phyloP scores from a whole-genome alignment of 345 rosid genomes.

The Camelina sativa region DNA sequence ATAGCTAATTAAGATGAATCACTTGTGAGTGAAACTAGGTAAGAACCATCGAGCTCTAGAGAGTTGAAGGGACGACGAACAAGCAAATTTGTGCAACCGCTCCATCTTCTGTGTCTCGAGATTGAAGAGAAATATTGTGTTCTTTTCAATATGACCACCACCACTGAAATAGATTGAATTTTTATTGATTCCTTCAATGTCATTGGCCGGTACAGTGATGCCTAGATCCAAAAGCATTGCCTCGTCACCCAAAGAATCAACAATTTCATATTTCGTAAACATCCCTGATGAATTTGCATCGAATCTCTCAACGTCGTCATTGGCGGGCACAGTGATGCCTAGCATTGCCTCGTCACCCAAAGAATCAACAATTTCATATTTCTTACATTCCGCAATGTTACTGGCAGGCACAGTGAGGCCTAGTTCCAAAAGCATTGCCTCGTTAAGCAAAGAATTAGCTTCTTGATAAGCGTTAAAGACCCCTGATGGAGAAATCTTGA shows the following conservation, averaged over 20 bases:
- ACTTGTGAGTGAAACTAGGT: neutral
- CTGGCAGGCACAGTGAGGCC: neutral
- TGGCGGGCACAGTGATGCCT: too few relatives aligned
- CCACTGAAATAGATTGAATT: neutral
- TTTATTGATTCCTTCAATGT: neutral
- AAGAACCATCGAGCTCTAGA: slow-evolving; percentile 2
- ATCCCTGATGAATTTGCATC: too few relatives aligned
- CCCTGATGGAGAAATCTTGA: too few relatives aligned
- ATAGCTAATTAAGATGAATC: neutral
- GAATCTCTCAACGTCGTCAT: too few relatives aligned
- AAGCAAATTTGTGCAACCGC: too few relatives aligned
- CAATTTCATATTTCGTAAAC: too few relatives aligned
- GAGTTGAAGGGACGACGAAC: neutral
- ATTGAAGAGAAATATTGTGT: neutral
- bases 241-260: neutral
- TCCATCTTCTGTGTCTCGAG: too few relatives aligned
- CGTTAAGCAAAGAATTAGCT: neutral
- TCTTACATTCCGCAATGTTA: too few relatives aligned
- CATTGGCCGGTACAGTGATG: neutral
- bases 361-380: too few relatives aligned
- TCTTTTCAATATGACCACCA: too few relatives aligned
- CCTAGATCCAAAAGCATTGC: slow-evolving; percentile 1
- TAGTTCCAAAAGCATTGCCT: neutral
- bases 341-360: too few relatives aligned
- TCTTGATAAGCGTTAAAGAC: too few relatives aligned